These are phyloP conservation scores for Penicillium arizonense DNA, from an alignment of 495 filamentous ascomycete genomes.

Conservation along the genomic window DNA sequence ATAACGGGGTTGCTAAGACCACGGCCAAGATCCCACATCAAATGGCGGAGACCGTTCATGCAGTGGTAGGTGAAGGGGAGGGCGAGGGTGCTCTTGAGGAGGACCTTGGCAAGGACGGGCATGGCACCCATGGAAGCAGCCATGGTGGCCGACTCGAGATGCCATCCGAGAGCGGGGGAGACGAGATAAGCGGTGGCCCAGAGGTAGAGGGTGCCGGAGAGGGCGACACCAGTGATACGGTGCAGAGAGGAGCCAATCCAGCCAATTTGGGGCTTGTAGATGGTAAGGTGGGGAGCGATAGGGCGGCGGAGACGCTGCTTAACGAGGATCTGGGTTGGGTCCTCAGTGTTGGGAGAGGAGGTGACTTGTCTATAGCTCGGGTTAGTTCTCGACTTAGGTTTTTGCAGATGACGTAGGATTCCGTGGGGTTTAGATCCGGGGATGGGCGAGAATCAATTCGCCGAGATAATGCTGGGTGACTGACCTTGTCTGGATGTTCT, in stretches of 20 bases:
- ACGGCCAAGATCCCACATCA: constrained; percentile 77
- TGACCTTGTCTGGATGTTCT: constrained; percentile 56
- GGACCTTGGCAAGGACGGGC: constrained; percentile 64
- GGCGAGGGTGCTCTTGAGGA: constrained; percentile 69
- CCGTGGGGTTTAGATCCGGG: constrained; percentile 1
- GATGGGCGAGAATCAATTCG: background rate
- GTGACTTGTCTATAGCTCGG: constrained; percentile 46
- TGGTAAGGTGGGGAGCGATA: constrained; percentile 80
- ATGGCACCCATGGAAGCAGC: constrained; percentile 75
- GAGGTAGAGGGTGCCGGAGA: constrained; percentile 77
- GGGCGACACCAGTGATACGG: constrained; percentile 73
- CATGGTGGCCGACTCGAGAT: constrained; percentile 77
- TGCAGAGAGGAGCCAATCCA: constrained; percentile 73
- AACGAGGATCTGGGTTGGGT: constrained; percentile 70
- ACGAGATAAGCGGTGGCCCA: constrained; percentile 83
- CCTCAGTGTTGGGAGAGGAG: constrained; percentile 53
- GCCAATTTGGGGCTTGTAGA: constrained; percentile 88
- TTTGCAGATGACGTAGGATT: constrained; percentile 32
- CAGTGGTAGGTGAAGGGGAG: constrained; percentile 86
- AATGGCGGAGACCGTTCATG: constrained; percentile 86
- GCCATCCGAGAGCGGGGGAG: constrained; percentile 76
- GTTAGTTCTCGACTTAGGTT: constrained; percentile 13
- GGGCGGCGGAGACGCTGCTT: constrained; percentile 83
- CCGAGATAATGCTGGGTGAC: background rate
- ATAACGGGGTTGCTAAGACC: constrained; percentile 70